Evolutionary conservation across 106 monocot species (phyloP).

Genomic region (Dendrobium nobile): DNA sequence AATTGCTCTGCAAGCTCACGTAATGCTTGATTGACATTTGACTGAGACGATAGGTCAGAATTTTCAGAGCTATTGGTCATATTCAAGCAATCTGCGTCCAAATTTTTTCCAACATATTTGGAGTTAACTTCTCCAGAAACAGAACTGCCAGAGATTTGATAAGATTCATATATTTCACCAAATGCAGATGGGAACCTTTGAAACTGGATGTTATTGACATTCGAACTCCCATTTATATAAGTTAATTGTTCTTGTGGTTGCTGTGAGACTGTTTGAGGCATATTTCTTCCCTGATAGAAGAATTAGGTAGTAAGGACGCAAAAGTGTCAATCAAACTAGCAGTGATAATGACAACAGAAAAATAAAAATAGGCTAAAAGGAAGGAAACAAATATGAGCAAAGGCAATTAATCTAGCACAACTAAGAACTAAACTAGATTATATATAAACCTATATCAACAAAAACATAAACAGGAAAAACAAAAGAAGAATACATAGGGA

Average conservation of each 20-base stretch:
- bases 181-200: not conserved
- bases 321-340: not conserved
- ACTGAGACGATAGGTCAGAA: not conserved
- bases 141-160: not conserved
- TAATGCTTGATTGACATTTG: conserved; percentile 3
- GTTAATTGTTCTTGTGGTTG: not conserved
- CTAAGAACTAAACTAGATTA: not conserved
- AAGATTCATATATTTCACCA: conserved; percentile 6
- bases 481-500: not conserved
- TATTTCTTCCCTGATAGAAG: conserved; percentile 5
- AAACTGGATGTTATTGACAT: not conserved
- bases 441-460: not conserved
- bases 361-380: not conserved
- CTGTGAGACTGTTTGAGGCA: not conserved
- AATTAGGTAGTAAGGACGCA: not conserved
- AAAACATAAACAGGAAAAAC: not conserved
- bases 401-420: not conserved
- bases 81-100: not conserved
- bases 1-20: conserved; percentile 6
- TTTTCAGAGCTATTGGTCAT: not conserved
- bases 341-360: not conserved
- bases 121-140: conserved; percentile 12
- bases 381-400: not conserved
- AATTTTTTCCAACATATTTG: not conserved
- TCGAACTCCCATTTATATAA: not conserved